phyloP scores from a whole-genome alignment of 331 rosid genomes.

The Spiraea crenata region DNA sequence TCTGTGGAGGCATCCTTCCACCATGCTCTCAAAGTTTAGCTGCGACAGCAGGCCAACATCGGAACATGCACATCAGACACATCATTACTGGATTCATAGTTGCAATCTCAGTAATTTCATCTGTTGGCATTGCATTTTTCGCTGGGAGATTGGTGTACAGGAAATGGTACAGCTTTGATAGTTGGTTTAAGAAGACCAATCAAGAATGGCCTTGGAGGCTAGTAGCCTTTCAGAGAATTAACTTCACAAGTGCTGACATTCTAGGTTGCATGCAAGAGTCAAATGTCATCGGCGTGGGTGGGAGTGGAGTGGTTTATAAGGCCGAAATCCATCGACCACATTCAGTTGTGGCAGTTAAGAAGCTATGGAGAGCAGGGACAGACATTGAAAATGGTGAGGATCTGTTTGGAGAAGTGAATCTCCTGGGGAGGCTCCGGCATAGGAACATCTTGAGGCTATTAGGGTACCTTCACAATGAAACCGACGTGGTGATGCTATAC shows the following conservation, averaged over 20 bases:
- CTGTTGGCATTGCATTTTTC: constrained; percentile 42
- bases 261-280: constrained; percentile 65
- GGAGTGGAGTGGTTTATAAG: constrained; percentile 83
- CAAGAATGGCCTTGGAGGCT: constrained; percentile 90
- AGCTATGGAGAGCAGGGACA: constrained; percentile 62
- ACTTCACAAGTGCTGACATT: constrained; percentile 72
- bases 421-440: constrained; percentile 81
- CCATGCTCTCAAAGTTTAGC: constrained; percentile 54
- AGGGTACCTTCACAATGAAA: constrained; percentile 80
- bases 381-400: constrained; percentile 61
- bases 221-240: constrained; percentile 82
- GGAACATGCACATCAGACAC: constrained; percentile 40
- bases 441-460: constrained; percentile 74
- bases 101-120: constrained; percentile 47
- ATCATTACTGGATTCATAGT: constrained; percentile 52
- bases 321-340: constrained; percentile 68
- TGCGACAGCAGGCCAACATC: constrained; percentile 16
- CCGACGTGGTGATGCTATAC: constrained; percentile 64
- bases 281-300: constrained; percentile 81
- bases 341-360: constrained; percentile 77
- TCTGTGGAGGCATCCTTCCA: constrained; percentile 78
- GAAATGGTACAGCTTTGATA: constrained; percentile 56
- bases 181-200: constrained; percentile 49
- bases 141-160: constrained; percentile 52
- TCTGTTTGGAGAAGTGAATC: constrained; percentile 69